A percentile compares a stretch with the other conserved stretches of the same genome.
Evolutionary conservation across 1,284 basidiomycete species (phyloP).

Genomic region (Cystobasidium sp.): DNA sequence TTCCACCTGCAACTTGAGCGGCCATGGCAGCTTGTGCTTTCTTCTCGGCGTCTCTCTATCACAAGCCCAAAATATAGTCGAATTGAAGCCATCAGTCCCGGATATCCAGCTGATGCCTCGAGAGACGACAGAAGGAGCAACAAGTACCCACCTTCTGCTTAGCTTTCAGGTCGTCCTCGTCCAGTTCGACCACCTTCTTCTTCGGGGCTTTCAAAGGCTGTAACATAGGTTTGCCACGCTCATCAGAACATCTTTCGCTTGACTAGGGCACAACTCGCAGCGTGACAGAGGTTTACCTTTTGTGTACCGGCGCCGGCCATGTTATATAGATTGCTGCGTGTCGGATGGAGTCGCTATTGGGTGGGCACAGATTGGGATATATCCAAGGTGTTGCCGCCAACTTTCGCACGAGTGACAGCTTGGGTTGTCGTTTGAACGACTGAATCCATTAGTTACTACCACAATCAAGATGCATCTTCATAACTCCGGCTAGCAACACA

Average conservation of each 20-base stretch:
- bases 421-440: too few species aligned
- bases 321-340: background rate
- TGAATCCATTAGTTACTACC: too few species aligned
- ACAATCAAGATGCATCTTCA: background rate
- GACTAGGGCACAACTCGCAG: too few species aligned
- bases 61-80: background rate
- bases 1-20: conserved; percentile 23
- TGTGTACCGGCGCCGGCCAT: too few species aligned
- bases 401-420: too few species aligned
- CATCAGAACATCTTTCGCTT: background rate
- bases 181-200: conserved; percentile 33
- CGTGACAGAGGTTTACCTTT: too few species aligned
- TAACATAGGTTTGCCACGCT: background rate
- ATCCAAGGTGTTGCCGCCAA: background rate
- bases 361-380: background rate
- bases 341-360: background rate
- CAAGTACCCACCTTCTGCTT: conserved; percentile 23
- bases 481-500: background rate
- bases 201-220: conserved; percentile 39
- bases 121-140: background rate
- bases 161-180: conserved; percentile 38
- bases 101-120: background rate
- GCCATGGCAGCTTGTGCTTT: conserved; percentile 37
- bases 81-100: background rate
- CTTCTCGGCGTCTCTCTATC: conserved; percentile 25